phyloP scores from a whole-genome alignment of 2,329 filamentous ascomycete species.

The Neofusicoccum umdonicola region DNA sequence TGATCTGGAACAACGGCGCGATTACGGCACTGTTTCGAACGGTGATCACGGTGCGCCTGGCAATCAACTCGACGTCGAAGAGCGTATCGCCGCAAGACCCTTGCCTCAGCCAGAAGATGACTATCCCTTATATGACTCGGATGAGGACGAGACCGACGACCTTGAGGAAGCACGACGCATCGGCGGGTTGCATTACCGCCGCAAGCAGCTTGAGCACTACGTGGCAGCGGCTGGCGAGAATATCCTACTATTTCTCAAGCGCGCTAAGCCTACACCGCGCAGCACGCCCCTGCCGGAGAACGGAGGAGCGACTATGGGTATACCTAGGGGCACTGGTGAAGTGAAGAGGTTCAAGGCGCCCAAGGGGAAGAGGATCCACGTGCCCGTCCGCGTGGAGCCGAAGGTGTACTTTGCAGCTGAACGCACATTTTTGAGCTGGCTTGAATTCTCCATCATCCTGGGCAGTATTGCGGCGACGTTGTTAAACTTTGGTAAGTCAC shows the following conservation, averaged over 20 bases:
- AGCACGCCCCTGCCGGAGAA: not conserved
- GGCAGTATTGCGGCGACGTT: constrained; percentile 51
- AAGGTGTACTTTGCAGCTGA: constrained; percentile 98
- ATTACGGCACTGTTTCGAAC: constrained; percentile 44
- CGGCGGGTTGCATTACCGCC: constrained; percentile 74
- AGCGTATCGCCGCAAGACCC: constrained; percentile 67
- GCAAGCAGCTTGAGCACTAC: constrained; percentile 50
- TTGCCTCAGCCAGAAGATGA: constrained; percentile 62
- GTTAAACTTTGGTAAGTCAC: constrained; percentile 33
- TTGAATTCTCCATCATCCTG: constrained; percentile 95
- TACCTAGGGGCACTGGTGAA: constrained; percentile 41
- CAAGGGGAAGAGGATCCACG: constrained; percentile 82
- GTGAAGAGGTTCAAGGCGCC: constrained; percentile 65
- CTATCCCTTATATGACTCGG: constrained; percentile 87
- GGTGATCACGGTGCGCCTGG: constrained; percentile 18
- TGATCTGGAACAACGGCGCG: constrained; percentile 47
- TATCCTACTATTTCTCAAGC: constrained; percentile 33
- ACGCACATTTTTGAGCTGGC: constrained; percentile 92
- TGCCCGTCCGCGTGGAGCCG: constrained; percentile 91
- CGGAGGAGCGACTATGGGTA: constrained; percentile 37
- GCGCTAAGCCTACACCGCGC: constrained; percentile 20
- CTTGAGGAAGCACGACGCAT: constrained; percentile 74
- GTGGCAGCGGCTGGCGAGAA: constrained; percentile 45
- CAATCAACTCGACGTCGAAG: constrained; percentile 70
- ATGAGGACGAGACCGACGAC: constrained; percentile 72